Evolutionary conservation across 2,329 filamentous ascomycete species (phyloP).

Genomic region (Phymatotrichopsis omnivora): DNA sequence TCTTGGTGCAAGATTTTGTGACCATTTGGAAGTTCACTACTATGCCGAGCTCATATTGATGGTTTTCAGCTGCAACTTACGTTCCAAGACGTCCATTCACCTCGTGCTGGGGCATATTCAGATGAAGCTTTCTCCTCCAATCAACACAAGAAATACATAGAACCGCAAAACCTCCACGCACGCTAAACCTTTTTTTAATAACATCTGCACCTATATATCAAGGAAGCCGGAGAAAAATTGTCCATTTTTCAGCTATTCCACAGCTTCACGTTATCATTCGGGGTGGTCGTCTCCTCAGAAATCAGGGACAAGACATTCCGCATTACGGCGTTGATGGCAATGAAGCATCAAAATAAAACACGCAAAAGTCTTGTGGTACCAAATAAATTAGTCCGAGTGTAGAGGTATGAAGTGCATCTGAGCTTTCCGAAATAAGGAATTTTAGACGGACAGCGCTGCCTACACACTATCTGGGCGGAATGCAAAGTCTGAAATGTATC

Average conservation of each 20-base stretch:
- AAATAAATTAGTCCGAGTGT: too few species aligned
- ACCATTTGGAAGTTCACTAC: too few species aligned
- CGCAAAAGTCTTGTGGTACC: too few species aligned
- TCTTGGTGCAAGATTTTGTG: too few species aligned
- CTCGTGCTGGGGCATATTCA: background rate
- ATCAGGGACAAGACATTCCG: constrained; percentile 98
- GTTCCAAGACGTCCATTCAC: background rate
- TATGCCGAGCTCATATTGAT: constrained; percentile 5
- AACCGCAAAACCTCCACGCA: constrained; percentile 23
- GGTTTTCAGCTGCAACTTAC: constrained; percentile 8
- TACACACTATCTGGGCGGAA: too few species aligned
- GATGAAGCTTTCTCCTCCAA: constrained; percentile 45
- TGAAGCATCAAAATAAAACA: too few species aligned
- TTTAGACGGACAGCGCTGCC: too few species aligned
- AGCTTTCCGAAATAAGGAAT: too few species aligned
- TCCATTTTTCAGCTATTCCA: constrained; percentile 41
- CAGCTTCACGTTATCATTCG: constrained; percentile 82
- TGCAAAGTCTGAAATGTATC: too few species aligned
- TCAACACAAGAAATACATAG: constrained; percentile 25
- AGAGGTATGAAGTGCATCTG: too few species aligned
- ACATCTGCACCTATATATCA: constrained; percentile 14
- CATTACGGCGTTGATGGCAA: constrained; percentile 94
- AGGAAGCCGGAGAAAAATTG: constrained; percentile 4
- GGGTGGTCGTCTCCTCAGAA: constrained; percentile 96
- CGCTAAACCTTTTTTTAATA: constrained; percentile 17